A percentile compares a stretch with the other conserved stretches of the same genome.
Conservation (phyloP, 225 moss, liverwort and hornwort genomes). For the Marchantia polymorpha region DNA sequence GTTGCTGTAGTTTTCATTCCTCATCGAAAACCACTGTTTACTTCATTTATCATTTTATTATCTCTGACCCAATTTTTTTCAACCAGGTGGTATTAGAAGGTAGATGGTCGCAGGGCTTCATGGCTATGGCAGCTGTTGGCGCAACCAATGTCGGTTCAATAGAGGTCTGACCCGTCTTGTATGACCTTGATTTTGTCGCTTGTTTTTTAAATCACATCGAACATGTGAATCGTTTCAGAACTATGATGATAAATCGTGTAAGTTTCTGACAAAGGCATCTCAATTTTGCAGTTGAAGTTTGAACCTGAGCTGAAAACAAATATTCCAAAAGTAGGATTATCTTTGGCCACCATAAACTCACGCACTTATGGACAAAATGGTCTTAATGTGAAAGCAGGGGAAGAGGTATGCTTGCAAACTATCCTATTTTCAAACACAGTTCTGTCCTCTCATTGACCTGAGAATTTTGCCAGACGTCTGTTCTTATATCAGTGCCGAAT, state of each 20-base stretch:
- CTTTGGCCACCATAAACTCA: conserved; percentile 42
- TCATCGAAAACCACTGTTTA: neutral
- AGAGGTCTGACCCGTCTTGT: conserved; percentile 41
- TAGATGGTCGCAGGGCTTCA: conserved; percentile 89
- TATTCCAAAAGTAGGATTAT: conserved; percentile 48
- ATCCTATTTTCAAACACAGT: neutral
- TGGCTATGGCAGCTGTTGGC: conserved; percentile 94
- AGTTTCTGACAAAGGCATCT: neutral
- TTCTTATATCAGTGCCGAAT: no score
- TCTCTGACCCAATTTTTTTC: neutral
- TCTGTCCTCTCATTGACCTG: no score
- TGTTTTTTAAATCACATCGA: neutral
- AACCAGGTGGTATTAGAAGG: conserved; percentile 76
- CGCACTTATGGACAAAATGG: conserved; percentile 63
- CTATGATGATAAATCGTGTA: neutral
- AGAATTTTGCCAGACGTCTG: no score
- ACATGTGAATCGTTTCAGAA: neutral
- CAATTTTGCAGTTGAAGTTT: conserved; percentile 39
- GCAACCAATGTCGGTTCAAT: conserved; percentile 97
- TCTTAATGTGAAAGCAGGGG: conserved; percentile 72
- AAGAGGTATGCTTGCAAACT: conserved; percentile 48
- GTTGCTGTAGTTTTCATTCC: no score
- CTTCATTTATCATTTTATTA: neutral
- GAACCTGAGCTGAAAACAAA: conserved; percentile 90
- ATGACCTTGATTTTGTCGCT: neutral